Percentiles rank a stretch among this genome's conserved stretches.
Conservation (phyloP, 208 protist species). For the Leishmania major region DNA sequence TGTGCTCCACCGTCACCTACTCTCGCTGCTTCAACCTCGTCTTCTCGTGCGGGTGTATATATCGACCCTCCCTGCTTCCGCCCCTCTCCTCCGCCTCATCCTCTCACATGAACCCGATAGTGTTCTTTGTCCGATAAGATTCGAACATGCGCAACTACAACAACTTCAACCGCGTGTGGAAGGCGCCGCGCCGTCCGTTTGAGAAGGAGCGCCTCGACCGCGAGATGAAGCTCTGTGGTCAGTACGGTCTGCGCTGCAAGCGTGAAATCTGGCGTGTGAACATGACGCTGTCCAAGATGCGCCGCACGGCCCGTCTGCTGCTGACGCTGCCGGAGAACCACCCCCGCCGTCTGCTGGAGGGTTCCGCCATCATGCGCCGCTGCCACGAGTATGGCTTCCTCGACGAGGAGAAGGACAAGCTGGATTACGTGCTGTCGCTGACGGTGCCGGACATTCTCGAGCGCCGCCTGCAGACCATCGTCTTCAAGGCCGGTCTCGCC, state of each 20-base stretch:
- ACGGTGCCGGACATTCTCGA: conserved; percentile 99
- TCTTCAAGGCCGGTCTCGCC: conserved; percentile 98
- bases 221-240: conserved; percentile 99
- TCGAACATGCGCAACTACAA: conserved; percentile 93
- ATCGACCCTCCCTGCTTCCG: neutral
- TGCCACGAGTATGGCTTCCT: conserved; percentile 97
- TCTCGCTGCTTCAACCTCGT: neutral
- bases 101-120: neutral
- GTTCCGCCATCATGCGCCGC: conserved; percentile 98
- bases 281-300: conserved; percentile 99
- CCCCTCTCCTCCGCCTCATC: neutral
- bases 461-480: conserved; percentile 99
- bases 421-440: conserved; percentile 99
- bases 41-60: neutral
- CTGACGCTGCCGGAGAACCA: conserved; percentile 99
- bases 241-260: conserved; percentile 99
- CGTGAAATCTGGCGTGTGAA: conserved; percentile 99
- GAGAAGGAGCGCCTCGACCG: conserved; percentile 99
- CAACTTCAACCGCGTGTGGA: conserved; percentile 97
- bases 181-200: conserved; percentile 98
- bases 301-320: conserved; percentile 98
- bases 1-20: neutral
- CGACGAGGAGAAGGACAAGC: conserved; percentile 98
- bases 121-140: neutral
- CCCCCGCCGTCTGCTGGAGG: conserved; percentile 97